Evolutionary conservation across 1,284 basidiomycete species (phyloP), one percentile per base, ranked within the genome.

Genomic region (Cryptococcus deneoformans): DNA sequence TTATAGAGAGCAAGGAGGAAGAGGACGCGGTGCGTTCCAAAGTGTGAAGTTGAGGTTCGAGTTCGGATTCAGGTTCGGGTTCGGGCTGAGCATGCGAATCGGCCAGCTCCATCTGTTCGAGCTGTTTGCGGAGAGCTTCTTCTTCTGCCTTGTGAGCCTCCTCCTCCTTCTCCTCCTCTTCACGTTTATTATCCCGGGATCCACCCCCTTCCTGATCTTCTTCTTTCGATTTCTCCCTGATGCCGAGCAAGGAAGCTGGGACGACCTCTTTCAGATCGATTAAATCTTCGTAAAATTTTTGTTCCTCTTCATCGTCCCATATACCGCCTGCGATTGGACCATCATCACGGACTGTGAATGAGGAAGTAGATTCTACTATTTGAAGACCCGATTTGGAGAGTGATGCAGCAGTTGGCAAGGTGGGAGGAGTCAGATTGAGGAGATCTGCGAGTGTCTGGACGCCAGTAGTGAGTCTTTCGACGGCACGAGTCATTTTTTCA

Each of bases 241-340:
- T 81, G n/a, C 92, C 93, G 14, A 99, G 81, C 24, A 98, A 83
- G 42, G 86, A 86, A 50, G 85, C 86, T 0, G 96, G 96, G 0
- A 98, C 91, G 58, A 92, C 89, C 60, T 95, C 92, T 59, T 87
- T 88, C 46, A 99, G 78, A 72, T 99, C 95, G 53, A 91, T 84
- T 38, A 97, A 81, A 62, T 98, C 92, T 73, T 98, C 94, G 71
- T 90, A 99, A 78, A 97, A 99, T 51, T 87, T 82, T 44, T 89
- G 83, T 72, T 98, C 93, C 77, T 99, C 96, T 62, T 99, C 96
- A 68, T 99, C 96, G 72, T 94, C 92, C 96, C 96, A 99, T 69
- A 97, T 95, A 3, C 91, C 89, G 2, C 88, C 87, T 6, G 82
- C 78, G 12, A 81, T 73, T 12, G 66, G 56, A 5, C 82, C 81